phyloP scores from a whole-genome alignment of 2,329 filamentous ascomycete species.

The Talaromyces piceae region DNA sequence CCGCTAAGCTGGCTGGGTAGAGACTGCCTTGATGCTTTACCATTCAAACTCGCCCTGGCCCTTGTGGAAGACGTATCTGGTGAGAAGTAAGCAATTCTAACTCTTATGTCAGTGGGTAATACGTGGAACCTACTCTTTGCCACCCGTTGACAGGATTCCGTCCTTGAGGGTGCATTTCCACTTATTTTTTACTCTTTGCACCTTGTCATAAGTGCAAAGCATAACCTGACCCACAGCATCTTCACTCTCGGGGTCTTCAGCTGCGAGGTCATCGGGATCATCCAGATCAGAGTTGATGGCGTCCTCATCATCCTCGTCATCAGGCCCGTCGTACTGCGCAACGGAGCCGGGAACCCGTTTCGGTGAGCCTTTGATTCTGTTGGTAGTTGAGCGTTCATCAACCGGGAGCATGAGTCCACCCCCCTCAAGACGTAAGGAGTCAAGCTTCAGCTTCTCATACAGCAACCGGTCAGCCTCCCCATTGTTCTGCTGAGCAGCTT shows the following conservation, averaged over 20 bases:
- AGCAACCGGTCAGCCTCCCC: constrained; percentile 33
- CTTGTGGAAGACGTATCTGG: constrained; percentile 89
- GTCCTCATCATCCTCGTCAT: constrained; percentile 67
- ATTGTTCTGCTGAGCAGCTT: constrained; percentile 29
- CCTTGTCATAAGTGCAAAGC: constrained; percentile 99
- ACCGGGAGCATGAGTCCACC: constrained; percentile 40
- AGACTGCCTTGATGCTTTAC: constrained; percentile 45
- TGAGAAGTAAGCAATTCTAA: constrained; percentile 18
- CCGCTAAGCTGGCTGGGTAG: neutral
- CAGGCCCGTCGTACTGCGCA: constrained; percentile 52
- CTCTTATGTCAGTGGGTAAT: neutral
- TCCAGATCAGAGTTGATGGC: constrained; percentile 98
- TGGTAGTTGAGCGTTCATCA: constrained; percentile 22
- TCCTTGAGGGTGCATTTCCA: constrained; percentile 99
- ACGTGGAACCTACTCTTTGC: constrained; percentile 63
- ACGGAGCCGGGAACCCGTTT: constrained; percentile 7
- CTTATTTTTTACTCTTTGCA: constrained; percentile 98
- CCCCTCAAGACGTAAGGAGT: constrained; percentile 37
- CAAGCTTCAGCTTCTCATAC: constrained; percentile 34
- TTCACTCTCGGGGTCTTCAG: constrained; percentile 80
- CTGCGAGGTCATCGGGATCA: constrained; percentile 78
- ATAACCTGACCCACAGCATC: constrained; percentile 82
- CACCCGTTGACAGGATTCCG: constrained; percentile 84
- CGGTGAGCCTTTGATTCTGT: constrained; percentile 3
- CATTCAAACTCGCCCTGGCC: constrained; percentile 96